Conservation (phyloP, 2,329 filamentous ascomycete genomes). For the Alternaria sp. region DNA sequence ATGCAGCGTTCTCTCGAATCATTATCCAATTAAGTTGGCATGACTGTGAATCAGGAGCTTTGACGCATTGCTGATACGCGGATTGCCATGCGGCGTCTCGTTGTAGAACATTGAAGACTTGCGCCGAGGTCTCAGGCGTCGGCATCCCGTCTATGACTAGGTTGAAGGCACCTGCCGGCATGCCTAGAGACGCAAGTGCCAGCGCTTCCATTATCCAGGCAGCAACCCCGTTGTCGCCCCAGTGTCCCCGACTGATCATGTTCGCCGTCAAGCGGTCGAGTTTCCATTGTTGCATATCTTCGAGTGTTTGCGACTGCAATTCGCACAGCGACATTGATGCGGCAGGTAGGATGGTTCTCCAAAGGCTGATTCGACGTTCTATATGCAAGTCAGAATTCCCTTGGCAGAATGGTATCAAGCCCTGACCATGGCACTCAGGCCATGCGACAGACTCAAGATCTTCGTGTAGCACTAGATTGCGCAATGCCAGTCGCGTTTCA, state of each 20-base stretch:
- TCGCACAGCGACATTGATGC: neutral
- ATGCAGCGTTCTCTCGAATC: neutral
- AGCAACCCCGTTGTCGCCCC: neutral
- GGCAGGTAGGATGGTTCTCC: neutral
- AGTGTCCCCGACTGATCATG: too few relatives aligned
- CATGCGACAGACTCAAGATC: neutral
- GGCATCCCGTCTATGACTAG: constrained; percentile 13
- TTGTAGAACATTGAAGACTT: neutral
- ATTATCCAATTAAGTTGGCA: neutral
- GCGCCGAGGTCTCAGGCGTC: neutral
- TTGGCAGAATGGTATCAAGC: constrained; percentile 8
- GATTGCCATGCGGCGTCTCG: neutral
- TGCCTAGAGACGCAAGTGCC: constrained; percentile 2
- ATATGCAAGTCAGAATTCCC: constrained; percentile 7
- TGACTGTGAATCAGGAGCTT: neutral
- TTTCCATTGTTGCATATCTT: too few relatives aligned
- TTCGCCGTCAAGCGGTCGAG: too few relatives aligned
- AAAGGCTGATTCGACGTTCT: neutral
- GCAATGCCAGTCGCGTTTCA: neutral
- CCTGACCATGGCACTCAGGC: constrained; percentile 8
- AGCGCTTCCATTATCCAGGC: constrained; percentile 11
- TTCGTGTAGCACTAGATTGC: neutral
- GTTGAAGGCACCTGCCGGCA: constrained; percentile 9
- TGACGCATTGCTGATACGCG: neutral
- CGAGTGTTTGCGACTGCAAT: too few relatives aligned